Percentiles rank a stretch among this genome's conserved stretches.
These are phyloP conservation scores for Aspergillus cristatus DNA, from an alignment of 495 filamentous ascomycete genomes.

Conservation along the genomic window DNA sequence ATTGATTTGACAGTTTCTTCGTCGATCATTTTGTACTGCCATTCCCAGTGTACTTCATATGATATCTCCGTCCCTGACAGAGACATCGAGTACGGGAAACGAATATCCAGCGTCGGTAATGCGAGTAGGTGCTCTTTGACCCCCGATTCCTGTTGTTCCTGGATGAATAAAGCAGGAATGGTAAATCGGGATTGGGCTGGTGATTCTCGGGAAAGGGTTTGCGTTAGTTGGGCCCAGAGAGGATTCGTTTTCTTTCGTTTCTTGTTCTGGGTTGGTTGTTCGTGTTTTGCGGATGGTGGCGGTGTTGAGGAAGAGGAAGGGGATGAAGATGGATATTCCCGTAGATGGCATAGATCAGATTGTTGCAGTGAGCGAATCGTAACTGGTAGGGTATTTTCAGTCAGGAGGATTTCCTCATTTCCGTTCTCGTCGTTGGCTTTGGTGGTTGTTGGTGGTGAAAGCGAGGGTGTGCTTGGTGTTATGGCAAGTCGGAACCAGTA, in stretches of 20 bases:
- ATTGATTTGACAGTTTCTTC: conserved; percentile 25
- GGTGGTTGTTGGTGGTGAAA: no score
- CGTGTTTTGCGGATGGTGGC: no score
- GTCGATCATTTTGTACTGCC: conserved; percentile 39
- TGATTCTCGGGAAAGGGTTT: conserved; percentile 13
- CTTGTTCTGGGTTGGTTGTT: no score
- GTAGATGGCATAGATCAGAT: conserved; percentile 25
- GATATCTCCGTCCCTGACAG: neutral
- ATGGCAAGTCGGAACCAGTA: conserved; percentile 64
- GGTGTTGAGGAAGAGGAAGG: no score
- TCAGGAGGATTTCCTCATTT: no score
- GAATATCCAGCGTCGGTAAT: conserved; percentile 22
- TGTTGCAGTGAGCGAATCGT: conserved; percentile 41
- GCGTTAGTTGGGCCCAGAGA: neutral
- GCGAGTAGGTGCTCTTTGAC: conserved; percentile 16
- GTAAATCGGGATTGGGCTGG: conserved; percentile 28
- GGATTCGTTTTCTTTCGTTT: no score
- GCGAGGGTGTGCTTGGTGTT: conserved; percentile 1
- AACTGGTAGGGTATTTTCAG: conserved; percentile 13
- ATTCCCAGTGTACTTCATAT: conserved; percentile 28
- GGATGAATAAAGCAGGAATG: conserved; percentile 24
- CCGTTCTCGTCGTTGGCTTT: no score
- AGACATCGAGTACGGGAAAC: conserved; percentile 4
- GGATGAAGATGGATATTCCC: no score
- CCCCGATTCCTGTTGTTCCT: neutral